Conservation (phyloP, 495 filamentous ascomycete genomes). For the Penicillium paxilli region DNA sequence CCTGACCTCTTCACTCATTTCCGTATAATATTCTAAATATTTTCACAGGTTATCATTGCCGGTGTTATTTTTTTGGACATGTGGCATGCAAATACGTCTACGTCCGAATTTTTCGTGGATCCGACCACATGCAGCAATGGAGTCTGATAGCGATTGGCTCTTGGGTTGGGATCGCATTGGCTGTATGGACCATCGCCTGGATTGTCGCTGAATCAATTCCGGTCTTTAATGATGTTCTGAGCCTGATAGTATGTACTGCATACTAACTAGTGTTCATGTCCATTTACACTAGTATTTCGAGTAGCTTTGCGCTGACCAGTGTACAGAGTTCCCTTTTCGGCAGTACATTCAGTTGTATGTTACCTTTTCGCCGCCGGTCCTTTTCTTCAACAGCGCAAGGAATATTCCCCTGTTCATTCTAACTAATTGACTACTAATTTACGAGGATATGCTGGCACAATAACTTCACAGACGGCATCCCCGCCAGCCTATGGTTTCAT, state of each 20-base stretch:
- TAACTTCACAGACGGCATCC: slow-evolving; percentile 27
- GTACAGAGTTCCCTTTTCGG: slow-evolving; percentile 37
- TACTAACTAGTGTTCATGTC: neutral
- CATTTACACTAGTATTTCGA: too few species aligned
- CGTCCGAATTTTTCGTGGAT: slow-evolving; percentile 55
- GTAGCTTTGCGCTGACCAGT: too few species aligned
- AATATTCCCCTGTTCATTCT: too few species aligned
- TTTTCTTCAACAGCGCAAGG: too few species aligned
- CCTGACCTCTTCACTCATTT: too few species aligned
- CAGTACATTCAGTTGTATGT: slow-evolving; percentile 42
- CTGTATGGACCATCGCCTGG: slow-evolving; percentile 67
- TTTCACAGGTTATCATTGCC: slow-evolving; percentile 23
- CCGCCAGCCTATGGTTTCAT: slow-evolving; percentile 39
- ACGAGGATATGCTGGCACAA: too few species aligned
- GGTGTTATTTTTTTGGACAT: slow-evolving; percentile 62
- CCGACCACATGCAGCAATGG: slow-evolving; percentile 58
- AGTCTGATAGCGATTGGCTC: slow-evolving; percentile 41
- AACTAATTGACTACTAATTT: too few species aligned
- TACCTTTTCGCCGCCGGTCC: too few species aligned
- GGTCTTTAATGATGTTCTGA: slow-evolving; percentile 66
- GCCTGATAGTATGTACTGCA: slow-evolving; percentile 30
- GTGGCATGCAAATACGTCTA: slow-evolving; percentile 63
- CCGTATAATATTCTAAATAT: neutral
- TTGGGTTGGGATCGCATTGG: slow-evolving; percentile 59
- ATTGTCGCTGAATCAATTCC: slow-evolving; percentile 73